These are phyloP conservation scores for Fremontodendron californicum DNA, from an alignment of 345 rosid species.

Conservation along the genomic window DNA sequence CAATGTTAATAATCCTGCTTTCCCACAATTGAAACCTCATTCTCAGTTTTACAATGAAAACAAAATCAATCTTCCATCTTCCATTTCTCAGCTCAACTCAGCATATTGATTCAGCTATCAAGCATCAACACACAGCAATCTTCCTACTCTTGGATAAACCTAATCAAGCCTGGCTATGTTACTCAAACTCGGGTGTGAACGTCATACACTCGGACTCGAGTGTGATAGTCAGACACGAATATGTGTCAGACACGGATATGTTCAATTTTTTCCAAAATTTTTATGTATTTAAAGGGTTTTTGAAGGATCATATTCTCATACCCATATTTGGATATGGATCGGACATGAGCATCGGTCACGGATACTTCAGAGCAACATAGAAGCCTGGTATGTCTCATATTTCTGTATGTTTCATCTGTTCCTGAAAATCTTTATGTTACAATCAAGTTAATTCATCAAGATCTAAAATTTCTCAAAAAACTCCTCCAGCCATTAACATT, in stretches of 20 bases:
- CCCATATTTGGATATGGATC: too few relatives aligned
- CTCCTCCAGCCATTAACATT: background rate
- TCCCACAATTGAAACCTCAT: background rate
- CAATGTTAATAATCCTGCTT: background rate
- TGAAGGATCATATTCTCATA: too few relatives aligned
- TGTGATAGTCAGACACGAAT: too few relatives aligned
- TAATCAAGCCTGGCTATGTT: too few relatives aligned
- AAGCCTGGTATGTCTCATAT: background rate
- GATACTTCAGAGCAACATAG: too few relatives aligned
- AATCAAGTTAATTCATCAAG: too few relatives aligned
- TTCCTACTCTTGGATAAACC: background rate
- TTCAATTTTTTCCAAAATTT: too few relatives aligned
- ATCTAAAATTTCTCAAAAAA: background rate
- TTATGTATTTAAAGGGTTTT: too few relatives aligned
- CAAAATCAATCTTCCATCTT: background rate
- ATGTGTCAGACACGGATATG: too few relatives aligned
- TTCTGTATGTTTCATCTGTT: background rate
- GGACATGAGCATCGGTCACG: too few relatives aligned
- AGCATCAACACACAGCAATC: background rate
- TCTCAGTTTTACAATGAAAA: background rate
- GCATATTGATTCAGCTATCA: background rate
- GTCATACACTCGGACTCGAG: too few relatives aligned
- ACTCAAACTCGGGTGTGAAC: background rate
- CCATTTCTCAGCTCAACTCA: background rate
- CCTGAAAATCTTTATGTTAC: background rate